Conservation (phyloP, 495 filamentous ascomycete species). For the Xylaria longipes region DNA sequence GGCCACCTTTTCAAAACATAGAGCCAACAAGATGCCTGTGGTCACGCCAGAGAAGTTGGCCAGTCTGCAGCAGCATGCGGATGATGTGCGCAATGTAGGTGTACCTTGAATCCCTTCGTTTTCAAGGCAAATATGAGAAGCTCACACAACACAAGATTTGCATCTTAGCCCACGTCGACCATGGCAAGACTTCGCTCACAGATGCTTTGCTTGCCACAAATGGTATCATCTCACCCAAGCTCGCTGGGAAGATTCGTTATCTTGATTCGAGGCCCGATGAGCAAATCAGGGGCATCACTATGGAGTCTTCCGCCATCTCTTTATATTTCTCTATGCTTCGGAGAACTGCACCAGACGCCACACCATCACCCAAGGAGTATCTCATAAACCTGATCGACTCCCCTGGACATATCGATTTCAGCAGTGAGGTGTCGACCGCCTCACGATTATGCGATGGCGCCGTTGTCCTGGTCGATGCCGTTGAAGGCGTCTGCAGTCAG, state of each 20-base stretch:
- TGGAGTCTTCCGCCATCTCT: constrained; percentile 99
- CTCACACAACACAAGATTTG: constrained; percentile 73
- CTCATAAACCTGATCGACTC: constrained; percentile 98
- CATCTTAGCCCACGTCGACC: constrained; percentile 96
- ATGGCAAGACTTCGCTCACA: constrained; percentile 97
- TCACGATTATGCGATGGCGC: constrained; percentile 95
- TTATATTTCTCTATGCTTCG: constrained; percentile 90
- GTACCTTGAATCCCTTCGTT: constrained; percentile 45
- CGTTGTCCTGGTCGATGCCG: constrained; percentile 94
- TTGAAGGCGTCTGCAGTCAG: constrained; percentile 97
- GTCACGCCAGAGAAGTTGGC: constrained; percentile 87
- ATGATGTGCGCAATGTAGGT: constrained; percentile 87
- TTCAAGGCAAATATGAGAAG: constrained; percentile 25
- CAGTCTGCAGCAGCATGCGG: constrained; percentile 79
- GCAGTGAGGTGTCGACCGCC: constrained; percentile 95
- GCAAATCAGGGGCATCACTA: constrained; percentile 95
- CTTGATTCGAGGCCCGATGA: constrained; percentile 97
- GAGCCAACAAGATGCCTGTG: constrained; percentile 73
- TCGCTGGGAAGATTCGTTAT: constrained; percentile 97
- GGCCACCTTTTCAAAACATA: constrained; percentile 1
- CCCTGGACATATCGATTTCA: constrained; percentile 98
- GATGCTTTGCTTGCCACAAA: constrained; percentile 98
- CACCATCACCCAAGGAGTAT: constrained; percentile 80
- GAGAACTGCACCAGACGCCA: constrained; percentile 68
- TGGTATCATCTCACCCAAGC: constrained; percentile 97